Base-by-base conservation (phyloP, 106 monocot genomes). In the Dendrobium catenatum region DNA sequence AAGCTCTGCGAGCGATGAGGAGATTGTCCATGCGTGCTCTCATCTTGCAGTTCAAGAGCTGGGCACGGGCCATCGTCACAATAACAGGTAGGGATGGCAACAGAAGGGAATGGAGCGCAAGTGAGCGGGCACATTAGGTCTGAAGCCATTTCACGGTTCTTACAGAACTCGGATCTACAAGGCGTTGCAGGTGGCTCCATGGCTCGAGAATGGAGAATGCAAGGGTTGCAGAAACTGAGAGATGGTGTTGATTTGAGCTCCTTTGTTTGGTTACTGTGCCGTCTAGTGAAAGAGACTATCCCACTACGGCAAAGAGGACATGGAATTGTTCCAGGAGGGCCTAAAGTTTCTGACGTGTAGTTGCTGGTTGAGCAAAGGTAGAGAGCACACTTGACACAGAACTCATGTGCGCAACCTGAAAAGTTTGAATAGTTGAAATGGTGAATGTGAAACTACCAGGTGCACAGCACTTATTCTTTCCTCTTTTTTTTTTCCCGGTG, bases 241-340 rank as follows among this genome's bases (percentile, higher is more conserved):
- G 90, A 76, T 33, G 80, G 83, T 73, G 81, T 86, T 77, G 84
- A 66, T 76, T 91, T 91, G 24, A 87, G 81, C 61, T 84, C 94
- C 58, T 87, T 88, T 46, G 55, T 77, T 19, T 88, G 83, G 24
- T 79, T 77, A 19, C 67, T 56, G 3, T 84, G 87, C 16, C 94
- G 72, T 73, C 87, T 92, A 7, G 79, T 42, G 64, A 98, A 98
- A 24, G 90, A 90, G 42, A 91, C 85, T 51, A 98, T 92, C 3
- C 97, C 94, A 43, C 84, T 86, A 31, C 97, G 86, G 22, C 97
- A 98, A 18, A 98, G 86, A 55, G 97, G 97, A 77, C 97, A 98
- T 67, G 97, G 93, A 74, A 98, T 91, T 17, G 94, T 88, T 42
- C 97, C 97, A 4, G 92, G 89, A 58, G 85, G 87, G 19, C 82